phyloP scores from a whole-genome alignment of 139 green algal species.

The Gonium pectorale region DNA sequence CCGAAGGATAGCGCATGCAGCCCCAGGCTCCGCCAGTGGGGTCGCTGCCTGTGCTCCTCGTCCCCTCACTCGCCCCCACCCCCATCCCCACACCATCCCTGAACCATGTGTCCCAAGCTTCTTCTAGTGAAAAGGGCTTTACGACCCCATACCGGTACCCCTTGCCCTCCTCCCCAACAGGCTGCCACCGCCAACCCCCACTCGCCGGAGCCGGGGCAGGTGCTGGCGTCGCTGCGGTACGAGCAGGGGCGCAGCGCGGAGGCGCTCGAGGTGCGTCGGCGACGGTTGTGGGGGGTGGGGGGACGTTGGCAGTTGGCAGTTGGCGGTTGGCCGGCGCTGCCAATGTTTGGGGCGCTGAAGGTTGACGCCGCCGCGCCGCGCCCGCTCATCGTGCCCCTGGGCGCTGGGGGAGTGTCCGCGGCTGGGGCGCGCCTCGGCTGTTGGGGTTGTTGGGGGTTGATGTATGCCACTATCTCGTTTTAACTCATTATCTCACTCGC shows the following conservation, averaged over 20 bases:
- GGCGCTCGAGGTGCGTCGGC: slow-evolving; percentile 21
- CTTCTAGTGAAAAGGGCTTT: background rate
- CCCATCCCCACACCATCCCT: too few relatives aligned
- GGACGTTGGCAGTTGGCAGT: background rate
- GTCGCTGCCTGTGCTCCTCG: background rate
- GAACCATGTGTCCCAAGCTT: too few relatives aligned
- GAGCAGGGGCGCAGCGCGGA: slow-evolving; percentile 41
- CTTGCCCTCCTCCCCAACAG: background rate
- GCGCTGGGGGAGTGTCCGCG: too few relatives aligned
- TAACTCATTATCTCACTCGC: too few relatives aligned
- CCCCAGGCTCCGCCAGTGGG: too few relatives aligned
- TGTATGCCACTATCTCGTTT: background rate
- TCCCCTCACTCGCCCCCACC: background rate
- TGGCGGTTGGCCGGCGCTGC: background rate
- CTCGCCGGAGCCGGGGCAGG: slow-evolving; percentile 78
- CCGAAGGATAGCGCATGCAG: too few relatives aligned
- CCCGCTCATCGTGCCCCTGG: too few relatives aligned
- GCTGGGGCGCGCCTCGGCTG: too few relatives aligned
- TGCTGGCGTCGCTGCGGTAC: slow-evolving; percentile 57
- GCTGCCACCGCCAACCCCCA: slow-evolving; percentile 34
- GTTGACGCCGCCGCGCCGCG: too few relatives aligned
- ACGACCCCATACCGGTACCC: background rate
- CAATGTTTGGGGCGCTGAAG: too few relatives aligned
- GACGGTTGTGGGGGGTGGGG: background rate
- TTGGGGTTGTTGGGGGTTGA: background rate